Base-by-base conservation (phyloP, 2,329 filamentous ascomycete genomes). In the Fusarium buxicola region DNA sequence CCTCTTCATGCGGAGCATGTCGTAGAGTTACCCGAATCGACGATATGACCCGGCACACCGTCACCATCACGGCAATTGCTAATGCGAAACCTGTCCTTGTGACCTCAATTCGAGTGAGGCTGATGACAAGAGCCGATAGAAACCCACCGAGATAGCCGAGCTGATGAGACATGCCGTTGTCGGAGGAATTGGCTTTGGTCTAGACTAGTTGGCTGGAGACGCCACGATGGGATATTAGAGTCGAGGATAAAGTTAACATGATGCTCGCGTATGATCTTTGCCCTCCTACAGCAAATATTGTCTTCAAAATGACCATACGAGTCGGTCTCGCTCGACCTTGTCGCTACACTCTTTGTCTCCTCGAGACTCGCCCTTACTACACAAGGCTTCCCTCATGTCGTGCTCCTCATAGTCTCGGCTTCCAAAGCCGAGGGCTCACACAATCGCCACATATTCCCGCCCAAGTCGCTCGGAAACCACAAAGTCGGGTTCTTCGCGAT, bases 401-500 rank as follows among this genome's bases (percentile, higher is more conserved):
- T 8, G 16, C 8, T 27, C 24, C 34, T 40, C 35, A 28, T 49
- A 49, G 46, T 49, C 46, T 49, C 46, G 46, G 46, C 31, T 49
- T 49, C 46, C 46, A 49, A 39, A 49, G 12, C 46, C 46, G 46
- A 49, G 34, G 35, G 34, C 35, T 49, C 21, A 21, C 46, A n/a
- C 46, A 49, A 16, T 49, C 46, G 13, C 24, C 35, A 49, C 46
- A 30, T 16, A 49, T 49, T 32, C 34, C 34, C 25, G 35, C 46
- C 11, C 46, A 49, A 9, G 25, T 25, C n/a, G 3, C 18, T 8
- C 35, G 15, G 8, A 36, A 18, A 13, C 5, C 25, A 4, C 35
- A 12, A 12, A 31, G 51, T 21, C 21, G 21, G 36, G 51, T 55
- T 30, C 44, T 55, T 27, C 24, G 44, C 18, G 51, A 41, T 16